phyloP scores from a whole-genome alignment of 176 grass and related monocot species.

The Musa schizocarpa region DNA sequence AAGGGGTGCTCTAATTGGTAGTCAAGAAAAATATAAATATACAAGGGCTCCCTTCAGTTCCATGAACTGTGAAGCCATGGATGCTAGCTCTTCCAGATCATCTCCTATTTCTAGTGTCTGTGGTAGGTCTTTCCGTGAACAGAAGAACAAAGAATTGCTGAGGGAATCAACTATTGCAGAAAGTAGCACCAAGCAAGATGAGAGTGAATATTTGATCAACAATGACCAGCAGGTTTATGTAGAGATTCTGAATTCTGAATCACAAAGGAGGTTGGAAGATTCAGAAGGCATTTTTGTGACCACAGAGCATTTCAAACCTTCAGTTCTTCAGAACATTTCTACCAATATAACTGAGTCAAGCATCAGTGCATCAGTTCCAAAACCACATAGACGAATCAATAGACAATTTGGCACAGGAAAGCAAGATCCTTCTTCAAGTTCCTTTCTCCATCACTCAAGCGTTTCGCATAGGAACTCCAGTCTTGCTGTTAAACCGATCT shows the following conservation, averaged over 20 bases:
- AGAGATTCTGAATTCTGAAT: slow-evolving; percentile 17
- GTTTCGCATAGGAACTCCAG: slow-evolving; percentile 22
- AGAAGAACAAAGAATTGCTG: slow-evolving; percentile 30
- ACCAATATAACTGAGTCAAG: slow-evolving; percentile 13
- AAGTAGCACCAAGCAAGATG: slow-evolving; percentile 42
- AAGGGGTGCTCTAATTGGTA: slow-evolving; percentile 37
- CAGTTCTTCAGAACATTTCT: slow-evolving; percentile 26
- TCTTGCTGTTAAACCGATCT: slow-evolving; percentile 11
- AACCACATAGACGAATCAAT: slow-evolving; percentile 26
- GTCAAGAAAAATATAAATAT: slow-evolving; percentile 43
- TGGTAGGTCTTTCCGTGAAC: slow-evolving; percentile 35
- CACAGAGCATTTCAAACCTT: slow-evolving; percentile 19
- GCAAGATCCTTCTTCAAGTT: slow-evolving; percentile 20
- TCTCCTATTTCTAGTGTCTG: slow-evolving; percentile 1
- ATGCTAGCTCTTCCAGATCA: slow-evolving; percentile 50
- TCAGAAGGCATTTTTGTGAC: slow-evolving; percentile 25
- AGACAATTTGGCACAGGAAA: slow-evolving; percentile 31
- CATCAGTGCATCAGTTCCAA: slow-evolving; percentile 32
- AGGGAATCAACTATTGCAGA: slow-evolving; percentile 34
- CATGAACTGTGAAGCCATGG: slow-evolving; percentile 21
- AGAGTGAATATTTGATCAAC: slow-evolving; percentile 18
- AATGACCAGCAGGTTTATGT: slow-evolving; percentile 17
- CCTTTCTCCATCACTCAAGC: slow-evolving; percentile 16
- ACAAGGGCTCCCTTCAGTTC: slow-evolving; percentile 21
- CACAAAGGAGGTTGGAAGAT: slow-evolving; percentile 11